A percentile compares a stretch with the other conserved stretches of the same genome.
These are phyloP conservation scores for Groenewaldozyma sp. DNA, from an alignment of 1,139 yeast genomes.

Conservation along the genomic window DNA sequence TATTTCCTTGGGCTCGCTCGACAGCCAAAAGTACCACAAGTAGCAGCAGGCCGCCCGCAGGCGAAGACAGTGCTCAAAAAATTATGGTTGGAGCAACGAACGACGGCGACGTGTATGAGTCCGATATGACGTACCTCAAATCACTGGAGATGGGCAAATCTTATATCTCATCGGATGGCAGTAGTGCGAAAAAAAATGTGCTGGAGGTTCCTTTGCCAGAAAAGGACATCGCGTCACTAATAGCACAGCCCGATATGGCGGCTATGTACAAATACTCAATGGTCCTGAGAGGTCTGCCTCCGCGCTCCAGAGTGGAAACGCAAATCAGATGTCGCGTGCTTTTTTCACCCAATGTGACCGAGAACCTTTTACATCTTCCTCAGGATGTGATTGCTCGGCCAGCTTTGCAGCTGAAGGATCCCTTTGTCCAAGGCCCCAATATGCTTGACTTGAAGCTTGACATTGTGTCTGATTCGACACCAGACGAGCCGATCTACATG, in stretches of 20 bases:
- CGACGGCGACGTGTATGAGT: slow-evolving; percentile 5
- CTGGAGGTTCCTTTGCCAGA: slow-evolving; percentile 6
- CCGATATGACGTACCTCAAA: slow-evolving; percentile 15
- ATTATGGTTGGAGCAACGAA: background rate
- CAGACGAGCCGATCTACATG: slow-evolving; percentile 53
- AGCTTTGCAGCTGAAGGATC: slow-evolving; percentile 51
- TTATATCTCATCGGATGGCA: slow-evolving; percentile 1
- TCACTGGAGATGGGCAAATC: slow-evolving; percentile 16
- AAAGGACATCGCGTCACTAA: slow-evolving; percentile 2
- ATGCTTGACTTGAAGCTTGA: slow-evolving; percentile 29
- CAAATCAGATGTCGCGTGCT: slow-evolving; percentile 71
- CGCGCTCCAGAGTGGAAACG: slow-evolving; percentile 85
- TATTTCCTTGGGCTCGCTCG: too few species aligned
- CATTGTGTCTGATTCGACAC: slow-evolving; percentile 32
- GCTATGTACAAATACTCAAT: slow-evolving; percentile 43
- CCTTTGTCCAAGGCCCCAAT: slow-evolving; percentile 24
- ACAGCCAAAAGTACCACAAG: background rate
- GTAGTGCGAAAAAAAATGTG: slow-evolving; percentile 7
- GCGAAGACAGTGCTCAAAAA: background rate
- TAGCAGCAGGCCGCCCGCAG: too few species aligned
- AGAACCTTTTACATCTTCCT: slow-evolving; percentile 66
- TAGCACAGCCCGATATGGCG: background rate
- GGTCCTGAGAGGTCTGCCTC: slow-evolving; percentile 55
- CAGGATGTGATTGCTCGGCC: slow-evolving; percentile 81
- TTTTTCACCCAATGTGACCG: slow-evolving; percentile 64